Base-by-base conservation (phyloP, 208 protist genomes). In the Wallacemonas sp. region DNA sequence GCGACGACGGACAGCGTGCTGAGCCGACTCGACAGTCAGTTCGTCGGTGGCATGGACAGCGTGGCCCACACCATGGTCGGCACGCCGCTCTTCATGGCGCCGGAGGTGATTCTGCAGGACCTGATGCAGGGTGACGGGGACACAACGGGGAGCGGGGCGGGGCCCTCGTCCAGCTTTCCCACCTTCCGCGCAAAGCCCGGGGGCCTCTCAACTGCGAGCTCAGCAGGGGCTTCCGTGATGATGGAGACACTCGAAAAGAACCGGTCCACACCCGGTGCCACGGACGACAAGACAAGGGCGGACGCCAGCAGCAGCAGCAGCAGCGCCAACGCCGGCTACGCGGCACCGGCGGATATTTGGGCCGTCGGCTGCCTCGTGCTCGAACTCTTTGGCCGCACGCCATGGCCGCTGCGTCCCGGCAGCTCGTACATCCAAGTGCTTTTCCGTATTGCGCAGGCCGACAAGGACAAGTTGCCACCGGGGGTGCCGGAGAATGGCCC, bases 11-110 rank as follows among this genome's bases (percentile, higher is more conserved):
- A 76, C 22, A 59, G 29, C 31, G 32, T 59, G 25, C 31, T 59
- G 16, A 59, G 52, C n/a, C 36, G 52, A 8, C 52, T 59, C 14
- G 52, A 59, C 31, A 59, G 52, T 26, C 65, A 77, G 52, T 81
- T 55, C 61, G 59, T 73, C 2, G 76, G 76, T 20, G 72, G 62
- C 20, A 66, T 62, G 8, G 64, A 50, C 23, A 76, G 64, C 8
- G 48, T 88, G 54, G 85, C 76, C 25, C 82, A 91, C 50, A 92
- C 87, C 42, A 86, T 95, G 80, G 84, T 92, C 0, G 90, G 87
- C 32, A 90, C 87, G 25, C 87, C 87, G 48, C 71, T 92, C 67
- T 95, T 94, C 70, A 95, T 95, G 90, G 90, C 90, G 1, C 90
- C 90, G 33, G 90, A 95, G 71, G 87, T 95, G 63, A 82, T 95